Evolutionary conservation across 768 basidiomycete species (phyloP).

Genomic region (Neoboletus brunneissimus): DNA sequence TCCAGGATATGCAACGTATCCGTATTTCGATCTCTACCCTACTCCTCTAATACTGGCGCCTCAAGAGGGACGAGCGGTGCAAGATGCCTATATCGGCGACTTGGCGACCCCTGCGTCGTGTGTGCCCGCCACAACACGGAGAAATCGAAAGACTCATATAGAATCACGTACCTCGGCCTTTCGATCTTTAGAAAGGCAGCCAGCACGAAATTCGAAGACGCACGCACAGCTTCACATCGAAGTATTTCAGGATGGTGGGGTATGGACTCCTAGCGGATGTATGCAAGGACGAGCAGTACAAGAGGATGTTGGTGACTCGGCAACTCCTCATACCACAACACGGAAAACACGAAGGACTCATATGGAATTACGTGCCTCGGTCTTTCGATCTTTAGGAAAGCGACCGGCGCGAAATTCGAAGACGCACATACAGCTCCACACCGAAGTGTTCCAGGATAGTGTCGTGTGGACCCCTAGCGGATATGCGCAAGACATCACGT

Average conservation of each 20-base stretch:
- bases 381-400: slow-evolving; percentile 12
- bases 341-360: slow-evolving; percentile 22
- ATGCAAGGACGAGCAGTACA: background rate
- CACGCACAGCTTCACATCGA: slow-evolving; percentile 34
- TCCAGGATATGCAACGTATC: slow-evolving; percentile 17
- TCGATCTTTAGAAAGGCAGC: slow-evolving; percentile 9
- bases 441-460: slow-evolving; percentile 30
- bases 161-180: slow-evolving; percentile 18
- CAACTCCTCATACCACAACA: background rate
- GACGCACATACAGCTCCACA: slow-evolving; percentile 37
- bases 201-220: slow-evolving; percentile 23
- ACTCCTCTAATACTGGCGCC: background rate
- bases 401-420: slow-evolving; percentile 19
- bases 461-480: slow-evolving; percentile 32
- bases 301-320: background rate
- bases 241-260: slow-evolving; percentile 31
- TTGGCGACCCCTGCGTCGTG: background rate
- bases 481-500: slow-evolving; percentile 15
- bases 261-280: slow-evolving; percentile 31
- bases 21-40: slow-evolving; percentile 26
- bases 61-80: background rate
- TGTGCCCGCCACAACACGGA: background rate
- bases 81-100: background rate
- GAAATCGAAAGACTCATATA: slow-evolving; percentile 21
- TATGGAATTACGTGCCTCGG: slow-evolving; percentile 16